These are phyloP conservation scores for Ophiocordyceps camponoti-saundersi DNA, from an alignment of 2,329 filamentous ascomycete species.

Conservation along the genomic window DNA sequence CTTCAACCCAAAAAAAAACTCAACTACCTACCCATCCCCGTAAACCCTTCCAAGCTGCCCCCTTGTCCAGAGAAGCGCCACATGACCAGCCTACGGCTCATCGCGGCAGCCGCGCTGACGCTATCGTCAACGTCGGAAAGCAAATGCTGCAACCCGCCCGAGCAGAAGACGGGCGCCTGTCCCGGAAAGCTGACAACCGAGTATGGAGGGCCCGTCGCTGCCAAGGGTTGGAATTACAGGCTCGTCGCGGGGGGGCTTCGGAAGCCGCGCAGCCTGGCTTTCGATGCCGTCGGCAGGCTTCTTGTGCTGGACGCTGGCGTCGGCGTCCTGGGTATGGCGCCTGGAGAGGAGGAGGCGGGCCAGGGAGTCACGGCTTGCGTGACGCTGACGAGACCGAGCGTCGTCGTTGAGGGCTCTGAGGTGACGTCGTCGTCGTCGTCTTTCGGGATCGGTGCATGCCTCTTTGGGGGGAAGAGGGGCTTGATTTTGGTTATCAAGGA, in stretches of 20 bases:
- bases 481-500: no score
- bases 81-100: not conserved
- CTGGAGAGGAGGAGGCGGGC: constrained; percentile 7
- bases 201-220: not conserved
- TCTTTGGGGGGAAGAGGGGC: no score
- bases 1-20: not conserved
- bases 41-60: not conserved
- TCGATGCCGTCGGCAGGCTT: constrained; percentile 27
- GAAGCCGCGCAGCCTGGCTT: constrained; percentile 19
- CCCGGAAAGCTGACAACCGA: not conserved
- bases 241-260: not conserved
- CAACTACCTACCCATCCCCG: no score
- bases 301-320: constrained; percentile 14
- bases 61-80: no score
- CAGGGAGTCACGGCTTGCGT: not conserved
- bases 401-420: not conserved
- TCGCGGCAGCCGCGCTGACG: not conserved
- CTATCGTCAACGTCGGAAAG: not conserved
- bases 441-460: no score
- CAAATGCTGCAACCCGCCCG: not conserved
- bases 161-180: not conserved
- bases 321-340: constrained; percentile 22
- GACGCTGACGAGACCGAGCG: not conserved
- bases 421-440: not conserved
- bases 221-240: not conserved